These are phyloP conservation scores for Oryza officinalis DNA, from an alignment of 176 grass and related monocot species.

Conservation along the genomic window DNA sequence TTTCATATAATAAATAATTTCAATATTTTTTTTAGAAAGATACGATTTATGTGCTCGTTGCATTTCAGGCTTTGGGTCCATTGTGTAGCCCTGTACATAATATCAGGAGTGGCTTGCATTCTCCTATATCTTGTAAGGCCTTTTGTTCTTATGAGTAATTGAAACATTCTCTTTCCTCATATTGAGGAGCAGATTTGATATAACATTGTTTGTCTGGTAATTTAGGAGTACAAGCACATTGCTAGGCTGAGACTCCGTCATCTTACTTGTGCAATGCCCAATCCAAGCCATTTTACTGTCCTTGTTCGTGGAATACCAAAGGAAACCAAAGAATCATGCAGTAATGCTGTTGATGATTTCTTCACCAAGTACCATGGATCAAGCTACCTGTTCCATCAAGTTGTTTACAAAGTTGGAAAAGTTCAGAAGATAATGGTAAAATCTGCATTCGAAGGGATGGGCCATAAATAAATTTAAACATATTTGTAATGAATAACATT, in stretches of 20 bases:
- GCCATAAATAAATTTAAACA: neutral
- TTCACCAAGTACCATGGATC: conserved; percentile 88
- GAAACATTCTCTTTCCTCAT: neutral
- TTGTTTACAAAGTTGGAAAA: conserved; percentile 84
- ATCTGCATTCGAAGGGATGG: neutral
- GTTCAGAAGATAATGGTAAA: conserved; percentile 91
- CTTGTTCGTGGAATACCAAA: conserved; percentile 88
- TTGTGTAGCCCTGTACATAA: conserved; percentile 82
- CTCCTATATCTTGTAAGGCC: conserved; percentile 96
- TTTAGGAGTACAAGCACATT: conserved; percentile 84
- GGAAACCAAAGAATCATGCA: conserved; percentile 54
- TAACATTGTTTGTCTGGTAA: neutral
- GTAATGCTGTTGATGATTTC: conserved; percentile 64
- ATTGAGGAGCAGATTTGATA: conserved; percentile 3
- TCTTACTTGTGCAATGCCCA: conserved; percentile 54
- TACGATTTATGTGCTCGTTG: conserved; percentile 25
- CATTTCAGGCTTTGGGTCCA: conserved; percentile 93
- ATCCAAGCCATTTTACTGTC: conserved; percentile 79
- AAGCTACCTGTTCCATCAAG: conserved; percentile 93
- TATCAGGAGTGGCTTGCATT: conserved; percentile 78
- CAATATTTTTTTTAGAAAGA: neutral
- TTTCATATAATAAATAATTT: no score
- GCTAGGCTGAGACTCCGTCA: conserved; percentile 67
- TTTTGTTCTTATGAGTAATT: neutral
- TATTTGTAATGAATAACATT: neutral